Percentiles rank a stretch among this genome's conserved stretches.
Conservation (phyloP, 1,139 yeast genomes). For the Saccharomyces hybrid region DNA sequence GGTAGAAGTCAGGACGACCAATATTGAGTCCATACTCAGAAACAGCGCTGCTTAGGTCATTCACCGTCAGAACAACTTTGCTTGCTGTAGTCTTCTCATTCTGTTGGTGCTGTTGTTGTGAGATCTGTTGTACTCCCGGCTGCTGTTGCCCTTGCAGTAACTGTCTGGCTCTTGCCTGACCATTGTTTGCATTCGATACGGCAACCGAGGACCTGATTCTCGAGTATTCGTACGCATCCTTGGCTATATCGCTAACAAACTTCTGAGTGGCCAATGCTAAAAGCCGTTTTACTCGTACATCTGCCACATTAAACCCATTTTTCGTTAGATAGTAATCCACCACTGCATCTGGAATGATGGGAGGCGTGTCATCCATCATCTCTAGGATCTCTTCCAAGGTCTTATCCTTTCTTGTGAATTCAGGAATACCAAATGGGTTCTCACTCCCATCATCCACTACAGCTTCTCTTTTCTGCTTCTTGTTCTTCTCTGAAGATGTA, state of each 20-base stretch:
- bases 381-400: constrained; percentile 78
- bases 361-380: constrained; percentile 89
- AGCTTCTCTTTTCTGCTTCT: constrained; percentile 13
- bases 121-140: constrained; percentile 35
- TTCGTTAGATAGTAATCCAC: constrained; percentile 86
- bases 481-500: constrained; percentile 7
- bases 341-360: constrained; percentile 96
- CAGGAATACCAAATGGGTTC: constrained; percentile 48
- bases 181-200: constrained; percentile 75
- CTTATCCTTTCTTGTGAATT: constrained; percentile 74
- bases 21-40: constrained; percentile 90
- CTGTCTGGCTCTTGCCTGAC: constrained; percentile 76
- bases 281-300: constrained; percentile 70
- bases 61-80: constrained; percentile 33
- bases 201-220: constrained; percentile 80
- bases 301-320: constrained; percentile 81
- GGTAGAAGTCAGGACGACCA: constrained; percentile 86
- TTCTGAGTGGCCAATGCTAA: constrained; percentile 94
- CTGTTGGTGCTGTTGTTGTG: constrained; percentile 30
- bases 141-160: constrained; percentile 53
- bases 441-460: constrained; percentile 18
- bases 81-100: constrained; percentile 38
- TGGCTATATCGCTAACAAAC: constrained; percentile 87
- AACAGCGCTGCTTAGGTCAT: constrained; percentile 33
- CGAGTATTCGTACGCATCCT: constrained; percentile 93